Base-by-base conservation (phyloP, 2,329 filamentous ascomycete species). In the Hortaea werneckii region DNA sequence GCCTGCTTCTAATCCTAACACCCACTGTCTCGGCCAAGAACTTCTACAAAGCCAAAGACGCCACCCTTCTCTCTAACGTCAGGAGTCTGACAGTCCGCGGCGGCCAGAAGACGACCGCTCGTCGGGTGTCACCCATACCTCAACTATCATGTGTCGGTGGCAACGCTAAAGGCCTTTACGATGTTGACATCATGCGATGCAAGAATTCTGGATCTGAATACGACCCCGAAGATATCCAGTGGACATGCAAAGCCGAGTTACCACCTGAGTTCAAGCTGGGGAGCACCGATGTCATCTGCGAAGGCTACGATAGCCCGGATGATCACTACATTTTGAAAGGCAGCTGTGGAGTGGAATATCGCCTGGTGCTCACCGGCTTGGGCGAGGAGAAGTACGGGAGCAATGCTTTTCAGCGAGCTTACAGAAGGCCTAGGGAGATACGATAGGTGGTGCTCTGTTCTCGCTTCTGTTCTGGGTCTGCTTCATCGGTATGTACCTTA, bases 271-370 rank as follows among this genome's bases (percentile, higher is more conserved):
- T 82, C 66, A 83, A 82, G 65, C 78, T 96, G 28, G 89, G 87
- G 47, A 76, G 78, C 50, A 95, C 90, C 8, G 89, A 96, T 51
- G 90, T 96, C 45, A 73, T 88, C 8, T 98, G 92, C 65, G 90
- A 98, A 62, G 90, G 92, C 8, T 96, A 95, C 67, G 71, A 77
- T 47, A 74, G 71, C 10, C 67, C 82, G 0, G 79, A 90, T 40
- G 92, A 96, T 63, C 79, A 80, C 0, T 94, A 87, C 64, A 77
- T 96, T n/a, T 69, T 96, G 44, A 88, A 85, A 59, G 92, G 92
- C 20, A 92, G 85, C 64, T 96, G 90, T 66, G 92, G 85, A 10
- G 89, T 95, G 26, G 87, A 95, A 67, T 96, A 96, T 66, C 75
- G 83, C 10, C 67, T 96, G 5, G 65, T 84, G 0, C 70, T 96